Base-by-base conservation (phyloP, 1,284 basidiomycete genomes). In the Irpex sp. region DNA sequence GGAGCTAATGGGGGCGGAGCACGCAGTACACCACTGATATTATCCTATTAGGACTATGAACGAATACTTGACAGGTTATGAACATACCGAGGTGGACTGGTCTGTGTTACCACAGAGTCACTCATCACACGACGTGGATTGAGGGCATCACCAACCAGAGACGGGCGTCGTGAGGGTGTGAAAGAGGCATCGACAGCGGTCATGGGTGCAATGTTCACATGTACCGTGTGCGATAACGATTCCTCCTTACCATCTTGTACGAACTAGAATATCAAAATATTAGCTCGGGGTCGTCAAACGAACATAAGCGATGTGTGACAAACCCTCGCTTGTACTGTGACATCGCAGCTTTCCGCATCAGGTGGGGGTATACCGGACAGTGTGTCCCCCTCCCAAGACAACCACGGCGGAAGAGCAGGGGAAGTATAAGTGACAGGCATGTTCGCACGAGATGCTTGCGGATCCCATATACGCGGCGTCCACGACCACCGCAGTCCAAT, bases 381-480 rank as follows among this genome's bases (percentile, higher is more conserved):
- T 56, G 86, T 82, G 65, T 91, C 89, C 61, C 92, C 90, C 69
- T 93, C 90, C 95, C 96, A 98, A 8, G 82, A 81, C 31, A 98
- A 78, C 96, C 96, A 98, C 1, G 84, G 71, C 0, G 96, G 96
- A 15, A 97, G 82, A 57, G 79, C 82, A 9, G 94, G 93, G 0
- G 93, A 95, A 67, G 80, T 86, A 72, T 92, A 98, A 31, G 83
- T 80, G 37, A 97, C 92, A 62, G 89, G 86, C 69, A 96, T 79
- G 71, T 89, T 93, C 60, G 88, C 79, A 65, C 92, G 88, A 7
- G 91, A 88, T 36, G 89, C 89, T 76, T 98, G 97, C 6, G 97
- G 97, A 78, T 99, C 96, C 96, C 96, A 98, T 58, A 99, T 91
- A 65, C 93, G 91, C 48, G 97, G 94, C 59, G 90, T 85, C 94